Evolutionary conservation across 192 early-diverging fungal species (phyloP).

Genomic region (Umbelopsis vinacea): DNA sequence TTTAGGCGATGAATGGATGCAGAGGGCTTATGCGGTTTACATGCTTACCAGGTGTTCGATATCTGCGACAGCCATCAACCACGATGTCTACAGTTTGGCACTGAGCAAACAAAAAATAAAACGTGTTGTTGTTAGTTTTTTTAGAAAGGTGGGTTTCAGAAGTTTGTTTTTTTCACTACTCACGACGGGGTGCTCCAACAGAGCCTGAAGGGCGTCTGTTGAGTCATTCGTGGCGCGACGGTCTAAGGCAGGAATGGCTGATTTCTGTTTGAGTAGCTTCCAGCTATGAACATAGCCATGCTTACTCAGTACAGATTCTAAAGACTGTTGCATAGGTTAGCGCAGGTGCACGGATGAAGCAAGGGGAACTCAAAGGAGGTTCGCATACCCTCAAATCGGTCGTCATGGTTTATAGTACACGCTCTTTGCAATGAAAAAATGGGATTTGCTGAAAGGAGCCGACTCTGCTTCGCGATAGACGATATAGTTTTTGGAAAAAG

Average conservation of each 20-base stretch:
- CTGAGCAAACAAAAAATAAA: background rate
- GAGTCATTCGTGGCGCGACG: background rate
- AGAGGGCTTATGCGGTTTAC: background rate
- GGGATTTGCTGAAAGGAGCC: too few relatives aligned
- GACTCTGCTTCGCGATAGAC: background rate
- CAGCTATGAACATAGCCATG: conserved; percentile 34
- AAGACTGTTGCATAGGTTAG: conserved; percentile 8
- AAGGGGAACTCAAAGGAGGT: conserved; percentile 8
- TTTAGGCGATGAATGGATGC: background rate
- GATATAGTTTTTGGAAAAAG: background rate
- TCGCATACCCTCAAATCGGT: conserved; percentile 14
- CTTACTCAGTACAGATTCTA: conserved; percentile 24
- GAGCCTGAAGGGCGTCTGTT: background rate
- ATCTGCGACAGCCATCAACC: conserved; percentile 22
- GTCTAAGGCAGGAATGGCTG: background rate
- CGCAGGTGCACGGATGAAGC: conserved; percentile 13
- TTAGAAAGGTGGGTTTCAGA: background rate
- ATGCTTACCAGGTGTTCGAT: conserved; percentile 14
- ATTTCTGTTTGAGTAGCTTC: conserved; percentile 31
- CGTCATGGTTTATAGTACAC: background rate
- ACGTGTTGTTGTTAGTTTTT: background rate
- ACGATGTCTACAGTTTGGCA: conserved; percentile 17
- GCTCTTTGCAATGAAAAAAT: too few relatives aligned
- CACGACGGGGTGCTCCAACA: background rate
- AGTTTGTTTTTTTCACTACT: conserved; percentile 13